Evolutionary conservation across 1,284 basidiomycete genomes (phyloP), one percentile per base, ranked within the genome.

Genomic region (Cryptococcus sp.): DNA sequence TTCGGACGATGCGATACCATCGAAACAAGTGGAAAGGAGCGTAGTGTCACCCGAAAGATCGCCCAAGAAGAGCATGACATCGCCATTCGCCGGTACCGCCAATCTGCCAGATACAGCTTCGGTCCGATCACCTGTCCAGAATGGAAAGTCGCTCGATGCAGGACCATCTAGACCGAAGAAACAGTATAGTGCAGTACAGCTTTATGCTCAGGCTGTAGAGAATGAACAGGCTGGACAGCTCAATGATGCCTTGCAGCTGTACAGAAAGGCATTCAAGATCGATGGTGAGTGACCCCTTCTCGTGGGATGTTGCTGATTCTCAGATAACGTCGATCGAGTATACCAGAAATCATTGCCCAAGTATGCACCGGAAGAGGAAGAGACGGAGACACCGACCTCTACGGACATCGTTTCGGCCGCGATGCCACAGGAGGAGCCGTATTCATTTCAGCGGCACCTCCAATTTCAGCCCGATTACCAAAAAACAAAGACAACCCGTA

Each of bases 181-280:
- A 5, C 21, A 13, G 23, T 41, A 4, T 22, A 53, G 58, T 22
- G 88, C 89, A 0, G 75, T 90, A 34, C 79, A 80, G 16, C 64
- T 84, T 7, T 93, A 92, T 68, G 74, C 80, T 19, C 78, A 75
- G 32, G 90, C 90, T 3, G 80, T 89, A 23, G 78, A 82, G 46
- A 78, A 81, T 50, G 90, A 93, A 72, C 85, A 87, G 65, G 74
- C 75, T 36, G 83, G 88, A 39, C 77, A 85, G 55, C 77, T 89
- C 39, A 85, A 88, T 60, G 82, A 85, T 31, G 90, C 90, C 7
- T 72, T 91, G 7, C 68, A 72, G 22, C 74, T 90, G 2, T 93
- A 93, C 64, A 82, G 87, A 11, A 81, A 81, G 49, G 87, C 88
- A 1, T 91, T 91, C 72, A 81, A 84, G 52, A 75, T 86, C 66